Evolutionary conservation across 2,329 filamentous ascomycete genomes (phyloP), one percentile per base, ranked within the genome.

Genomic region (Didymella lethalis): DNA sequence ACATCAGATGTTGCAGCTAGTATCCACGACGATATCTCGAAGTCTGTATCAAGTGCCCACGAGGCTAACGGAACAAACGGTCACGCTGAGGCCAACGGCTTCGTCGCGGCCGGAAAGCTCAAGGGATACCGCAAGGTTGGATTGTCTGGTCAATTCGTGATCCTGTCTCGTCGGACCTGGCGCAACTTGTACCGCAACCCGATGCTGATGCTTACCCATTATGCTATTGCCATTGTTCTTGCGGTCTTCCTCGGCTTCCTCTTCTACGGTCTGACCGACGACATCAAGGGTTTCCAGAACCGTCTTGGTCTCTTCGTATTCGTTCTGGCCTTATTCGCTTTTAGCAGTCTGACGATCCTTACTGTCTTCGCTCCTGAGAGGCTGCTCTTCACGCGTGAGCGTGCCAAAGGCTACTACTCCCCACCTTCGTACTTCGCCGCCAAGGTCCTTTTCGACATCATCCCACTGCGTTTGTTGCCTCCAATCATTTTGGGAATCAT

Each of bases 211-310:
- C 85, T 99, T 57, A 97, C 93, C 0, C 95, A 99, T 79, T 99
- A 98, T 74, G 95, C 95, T 36, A 98, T 97, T 66, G 93, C 95
- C 7, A 98, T 99, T 61, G 81, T 98, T 0, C 85, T 99, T 6
- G 95, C 93, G 1, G 94, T 98, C 5, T 90, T 99, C 57, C 93
- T 94, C 2, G 95, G 95, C 3, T 98, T 91, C 78, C 85, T 99
- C 12, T 99, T 98, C 81, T 99, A 98, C 70, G 95, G 94, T 2
- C 83, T 99, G 47, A 97, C 93, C 0, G 93, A 97, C 72, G 93
- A 99, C 72, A 96, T 99, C 67, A 90, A 92, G 62, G 95, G 96
- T 32, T 99, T 99, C 85, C 95, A 99, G 77, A 99, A 99, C 77
- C 88, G 95, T 20, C 88, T 99, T 5, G 95, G 95, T 63, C 86